A percentile compares a stretch with the other conserved stretches of the same genome.
These are phyloP conservation scores for Glycine latifolia DNA, from an alignment of 306 rosid species.

Conservation along the genomic window DNA sequence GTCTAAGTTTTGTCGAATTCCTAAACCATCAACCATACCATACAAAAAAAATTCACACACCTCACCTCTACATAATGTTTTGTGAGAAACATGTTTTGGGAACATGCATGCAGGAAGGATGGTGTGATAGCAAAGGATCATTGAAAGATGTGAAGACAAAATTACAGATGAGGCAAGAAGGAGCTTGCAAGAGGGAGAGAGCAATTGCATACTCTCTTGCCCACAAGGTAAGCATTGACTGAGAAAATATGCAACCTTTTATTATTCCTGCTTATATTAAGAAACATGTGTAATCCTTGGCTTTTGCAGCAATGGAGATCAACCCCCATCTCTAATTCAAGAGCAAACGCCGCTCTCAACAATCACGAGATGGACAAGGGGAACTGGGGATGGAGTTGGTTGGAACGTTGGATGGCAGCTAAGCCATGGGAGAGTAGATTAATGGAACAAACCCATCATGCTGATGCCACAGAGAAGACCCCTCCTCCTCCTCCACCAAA, in stretches of 20 bases:
- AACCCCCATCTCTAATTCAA: conserved; percentile 54
- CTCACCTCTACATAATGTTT: background rate
- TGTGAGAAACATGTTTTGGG: background rate
- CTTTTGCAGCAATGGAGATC: conserved; percentile 77
- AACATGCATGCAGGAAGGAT: conserved; percentile 69
- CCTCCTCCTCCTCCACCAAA: conserved; percentile 60
- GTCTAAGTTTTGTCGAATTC: background rate
- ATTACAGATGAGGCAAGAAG: conserved; percentile 83
- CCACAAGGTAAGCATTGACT: conserved; percentile 65
- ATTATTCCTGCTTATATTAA: background rate
- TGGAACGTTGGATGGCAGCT: conserved; percentile 97
- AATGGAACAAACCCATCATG: conserved; percentile 67
- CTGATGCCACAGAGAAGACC: conserved; percentile 62
- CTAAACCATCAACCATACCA: background rate
- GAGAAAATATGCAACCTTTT: background rate
- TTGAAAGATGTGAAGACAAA: conserved; percentile 71
- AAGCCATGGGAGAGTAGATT: conserved; percentile 94
- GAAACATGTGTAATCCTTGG: background rate
- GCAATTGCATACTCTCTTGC: conserved; percentile 86
- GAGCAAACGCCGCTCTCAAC: conserved; percentile 53
- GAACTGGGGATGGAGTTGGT: conserved; percentile 93
- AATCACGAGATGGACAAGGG: conserved; percentile 63
- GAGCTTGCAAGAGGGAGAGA: conserved; percentile 91
- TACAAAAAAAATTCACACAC: background rate
- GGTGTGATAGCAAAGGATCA: conserved; percentile 91